Evolutionary conservation across 257 asterid genomes (phyloP).

Genomic region (Hygrophila difformis): DNA sequence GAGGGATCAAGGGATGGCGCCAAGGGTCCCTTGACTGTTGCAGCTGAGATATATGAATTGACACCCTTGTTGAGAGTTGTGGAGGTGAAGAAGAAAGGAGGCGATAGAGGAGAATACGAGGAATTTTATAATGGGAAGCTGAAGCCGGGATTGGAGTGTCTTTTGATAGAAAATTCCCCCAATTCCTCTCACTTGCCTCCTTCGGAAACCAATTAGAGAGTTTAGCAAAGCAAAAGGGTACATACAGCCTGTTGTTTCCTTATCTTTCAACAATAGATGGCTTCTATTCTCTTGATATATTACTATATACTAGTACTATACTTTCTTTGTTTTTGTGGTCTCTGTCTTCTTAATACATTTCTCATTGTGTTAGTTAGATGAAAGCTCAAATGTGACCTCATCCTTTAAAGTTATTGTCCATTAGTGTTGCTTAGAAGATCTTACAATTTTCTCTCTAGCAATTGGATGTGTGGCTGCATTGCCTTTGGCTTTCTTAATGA

Average conservation of each 20-base stretch:
- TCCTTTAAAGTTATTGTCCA: not conserved
- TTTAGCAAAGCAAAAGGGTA: constrained; percentile 22
- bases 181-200: constrained; percentile 35
- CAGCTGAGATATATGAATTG: constrained; percentile 60
- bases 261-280: constrained; percentile 10
- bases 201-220: constrained; percentile 35
- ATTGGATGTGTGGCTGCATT: constrained; percentile 15
- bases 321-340: too few species aligned
- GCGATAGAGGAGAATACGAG: constrained; percentile 45
- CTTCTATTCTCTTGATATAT: not conserved
- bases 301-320: too few species aligned
- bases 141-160: constrained; percentile 42
- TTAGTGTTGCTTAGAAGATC: constrained; percentile 1
- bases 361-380: not conserved
- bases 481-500: not conserved
- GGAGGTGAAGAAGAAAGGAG: constrained; percentile 61
- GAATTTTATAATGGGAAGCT: constrained; percentile 44
- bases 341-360: not conserved
- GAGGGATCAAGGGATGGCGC: constrained; percentile 56
- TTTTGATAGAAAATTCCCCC: constrained; percentile 15
- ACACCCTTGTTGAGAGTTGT: constrained; percentile 54
- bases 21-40: constrained; percentile 55
- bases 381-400: constrained; percentile 10
- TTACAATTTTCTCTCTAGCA: constrained; percentile 6
- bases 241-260: constrained; percentile 8